Conservation (phyloP, 2,329 filamentous ascomycete species). For the Geosmithia putterillii region DNA sequence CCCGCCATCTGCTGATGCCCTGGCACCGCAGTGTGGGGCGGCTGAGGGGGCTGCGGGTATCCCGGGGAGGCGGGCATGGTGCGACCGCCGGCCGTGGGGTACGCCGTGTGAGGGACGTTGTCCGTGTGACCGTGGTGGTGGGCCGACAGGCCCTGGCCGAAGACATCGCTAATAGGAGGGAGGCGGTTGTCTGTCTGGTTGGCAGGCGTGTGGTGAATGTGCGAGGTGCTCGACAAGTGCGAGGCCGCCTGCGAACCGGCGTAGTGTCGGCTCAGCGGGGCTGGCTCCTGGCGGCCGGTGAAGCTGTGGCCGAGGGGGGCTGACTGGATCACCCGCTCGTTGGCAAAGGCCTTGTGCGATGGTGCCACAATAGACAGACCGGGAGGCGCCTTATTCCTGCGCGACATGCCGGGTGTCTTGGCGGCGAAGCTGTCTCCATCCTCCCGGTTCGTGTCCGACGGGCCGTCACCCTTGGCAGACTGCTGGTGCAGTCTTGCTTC, state of each 20-base stretch:
- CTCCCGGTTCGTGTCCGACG: constrained; percentile 42
- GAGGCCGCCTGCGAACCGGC: constrained; percentile 65
- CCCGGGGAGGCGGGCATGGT: constrained; percentile 68
- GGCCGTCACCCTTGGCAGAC: constrained; percentile 63
- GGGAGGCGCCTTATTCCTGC: constrained; percentile 70
- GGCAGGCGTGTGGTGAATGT: constrained; percentile 83
- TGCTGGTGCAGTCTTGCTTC: constrained; percentile 84
- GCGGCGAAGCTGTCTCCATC: constrained; percentile 35
- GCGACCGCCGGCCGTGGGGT: constrained; percentile 50
- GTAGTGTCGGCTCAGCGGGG: constrained; percentile 64
- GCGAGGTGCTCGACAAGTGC: constrained; percentile 70
- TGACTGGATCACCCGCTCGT: constrained; percentile 93
- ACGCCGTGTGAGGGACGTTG: constrained; percentile 30
- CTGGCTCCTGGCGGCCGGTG: constrained; percentile 73
- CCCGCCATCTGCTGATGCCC: constrained; percentile 35
- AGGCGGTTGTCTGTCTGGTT: constrained; percentile 84
- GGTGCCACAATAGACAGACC: constrained; percentile 92
- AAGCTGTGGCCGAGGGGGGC: constrained; percentile 92
- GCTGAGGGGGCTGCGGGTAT: constrained; percentile 44
- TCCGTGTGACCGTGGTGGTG: constrained; percentile 40
- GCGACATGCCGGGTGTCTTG: constrained; percentile 63
- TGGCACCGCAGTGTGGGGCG: too few species aligned
- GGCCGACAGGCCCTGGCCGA: constrained; percentile 60
- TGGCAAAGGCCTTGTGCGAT: constrained; percentile 80
- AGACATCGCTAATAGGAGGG: constrained; percentile 89